Conservation (phyloP, 129 eudicot genomes). For the Flaveria linearis region DNA sequence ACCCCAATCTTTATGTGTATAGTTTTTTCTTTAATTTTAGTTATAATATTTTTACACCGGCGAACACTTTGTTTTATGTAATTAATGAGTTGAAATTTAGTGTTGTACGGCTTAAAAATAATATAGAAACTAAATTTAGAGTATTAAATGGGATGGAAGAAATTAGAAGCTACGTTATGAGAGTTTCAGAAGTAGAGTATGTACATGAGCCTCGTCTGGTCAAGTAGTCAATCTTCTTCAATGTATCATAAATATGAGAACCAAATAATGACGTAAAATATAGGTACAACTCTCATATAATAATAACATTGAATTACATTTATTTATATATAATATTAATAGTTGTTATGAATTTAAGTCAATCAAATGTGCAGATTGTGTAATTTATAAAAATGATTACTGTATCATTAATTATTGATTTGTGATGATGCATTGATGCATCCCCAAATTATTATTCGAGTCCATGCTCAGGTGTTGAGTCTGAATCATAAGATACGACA, state of each 20-base stretch:
- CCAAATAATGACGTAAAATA: constrained; percentile 17
- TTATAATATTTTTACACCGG: neutral
- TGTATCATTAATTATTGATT: no score
- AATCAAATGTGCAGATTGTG: no score
- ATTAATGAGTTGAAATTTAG: no score
- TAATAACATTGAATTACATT: neutral
- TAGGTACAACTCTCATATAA: neutral
- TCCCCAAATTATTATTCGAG: no score
- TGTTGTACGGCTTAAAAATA: neutral
- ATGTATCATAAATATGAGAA: constrained; percentile 24
- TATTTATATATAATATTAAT: neutral
- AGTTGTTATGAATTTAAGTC: no score
- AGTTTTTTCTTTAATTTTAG: neutral
- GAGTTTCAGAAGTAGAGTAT: constrained; percentile 21
- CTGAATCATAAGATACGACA: no score
- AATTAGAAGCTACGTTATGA: constrained; percentile 17
- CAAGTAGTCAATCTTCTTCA: constrained; percentile 21
- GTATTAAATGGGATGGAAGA: constrained; percentile 17
- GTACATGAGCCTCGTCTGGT: constrained; percentile 14
- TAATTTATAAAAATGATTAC: no score
- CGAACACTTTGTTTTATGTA: neutral
- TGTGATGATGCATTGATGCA: no score
- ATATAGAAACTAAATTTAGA: neutral
- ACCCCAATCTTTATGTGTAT: neutral
- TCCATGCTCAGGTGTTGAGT: no score